Percentiles rank a stretch among this genome's conserved stretches.
Conservation (phyloP, 2,329 filamentous ascomycete species). For the Calonectria hongkongensis region DNA sequence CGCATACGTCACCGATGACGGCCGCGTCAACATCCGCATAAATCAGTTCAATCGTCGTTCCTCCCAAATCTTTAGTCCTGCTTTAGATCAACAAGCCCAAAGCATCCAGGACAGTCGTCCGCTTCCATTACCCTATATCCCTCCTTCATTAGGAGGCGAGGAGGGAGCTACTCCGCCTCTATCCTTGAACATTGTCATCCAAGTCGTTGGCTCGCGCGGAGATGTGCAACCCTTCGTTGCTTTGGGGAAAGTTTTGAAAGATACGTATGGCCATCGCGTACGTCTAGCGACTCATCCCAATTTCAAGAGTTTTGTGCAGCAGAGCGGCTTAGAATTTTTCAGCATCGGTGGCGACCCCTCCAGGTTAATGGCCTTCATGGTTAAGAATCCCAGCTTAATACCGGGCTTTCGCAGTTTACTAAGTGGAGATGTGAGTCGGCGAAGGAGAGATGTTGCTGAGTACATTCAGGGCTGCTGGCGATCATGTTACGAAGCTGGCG, state of each 20-base stretch:
- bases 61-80: conserved; percentile 80
- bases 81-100: conserved; percentile 74
- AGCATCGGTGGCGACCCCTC: neutral
- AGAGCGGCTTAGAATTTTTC: conserved; percentile 66
- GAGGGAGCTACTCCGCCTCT: conserved; percentile 74
- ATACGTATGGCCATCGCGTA: conserved; percentile 81
- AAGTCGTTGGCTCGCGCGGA: conserved; percentile 83
- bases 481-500: neutral
- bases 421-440: neutral
- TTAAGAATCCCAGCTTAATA: conserved; percentile 90
- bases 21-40: conserved; percentile 87
- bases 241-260: conserved; percentile 78
- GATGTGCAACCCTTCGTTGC: conserved; percentile 86
- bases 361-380: conserved; percentile 71
- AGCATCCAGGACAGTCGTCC: conserved; percentile 64
- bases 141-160: conserved; percentile 79
- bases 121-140: conserved; percentile 81
- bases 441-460: neutral
- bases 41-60: conserved; percentile 80
- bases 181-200: conserved; percentile 81
- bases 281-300: conserved; percentile 82
- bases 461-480: conserved; percentile 15
- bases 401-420: conserved; percentile 69
- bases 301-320: conserved; percentile 80
- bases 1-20: conserved; percentile 73